These are phyloP conservation scores for Sporothrix brunneoviolacea DNA, from an alignment of 2,329 filamentous ascomycete genomes.

Conservation along the genomic window DNA sequence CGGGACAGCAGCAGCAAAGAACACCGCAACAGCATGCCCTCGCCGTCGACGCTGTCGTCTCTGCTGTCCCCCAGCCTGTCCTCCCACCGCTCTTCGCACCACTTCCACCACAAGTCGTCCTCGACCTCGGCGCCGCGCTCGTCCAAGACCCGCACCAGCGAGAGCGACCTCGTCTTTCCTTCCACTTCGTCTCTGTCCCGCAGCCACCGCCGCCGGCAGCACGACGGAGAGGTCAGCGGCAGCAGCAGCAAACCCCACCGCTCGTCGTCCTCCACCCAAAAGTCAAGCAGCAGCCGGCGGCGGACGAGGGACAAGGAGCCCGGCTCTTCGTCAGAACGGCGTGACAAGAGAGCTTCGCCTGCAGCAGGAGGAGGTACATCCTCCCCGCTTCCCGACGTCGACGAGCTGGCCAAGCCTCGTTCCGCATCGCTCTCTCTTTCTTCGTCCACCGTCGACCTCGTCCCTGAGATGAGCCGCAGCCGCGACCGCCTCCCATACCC, in stretches of 20 bases:
- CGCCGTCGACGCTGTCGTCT: constrained; percentile 14
- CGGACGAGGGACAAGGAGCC: constrained; percentile 5
- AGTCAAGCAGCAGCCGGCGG: constrained; percentile 1
- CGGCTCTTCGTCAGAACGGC: not conserved
- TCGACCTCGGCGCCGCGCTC: not conserved
- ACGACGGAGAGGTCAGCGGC: not conserved
- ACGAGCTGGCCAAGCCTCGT: constrained; percentile 5
- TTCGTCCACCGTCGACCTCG: constrained; percentile 31
- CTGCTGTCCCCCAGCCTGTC: constrained; percentile 9
- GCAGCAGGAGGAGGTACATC: not conserved
- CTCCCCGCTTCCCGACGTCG: not conserved
- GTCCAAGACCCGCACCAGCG: constrained; percentile 8
- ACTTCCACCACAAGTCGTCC: constrained; percentile 9
- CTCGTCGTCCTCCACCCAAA: constrained; percentile 4
- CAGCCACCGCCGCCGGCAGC: constrained; percentile 5
- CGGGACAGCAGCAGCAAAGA: constrained; percentile 3
- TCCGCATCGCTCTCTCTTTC: constrained; percentile 5
- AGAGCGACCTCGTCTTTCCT: constrained; percentile 16
- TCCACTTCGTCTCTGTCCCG: constrained; percentile 5
- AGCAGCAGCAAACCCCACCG: constrained; percentile 4
- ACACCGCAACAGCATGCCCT: constrained; percentile 6
- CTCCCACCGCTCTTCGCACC: constrained; percentile 1
- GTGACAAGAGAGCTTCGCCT: constrained; percentile 8
- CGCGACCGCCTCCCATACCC: constrained; percentile 63
- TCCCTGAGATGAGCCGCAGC: constrained; percentile 39